Evolutionary conservation across 2,329 filamentous ascomycete genomes (phyloP), one percentile per base, ranked within the genome.

Genomic region (Mycosphaerella arachidis): DNA sequence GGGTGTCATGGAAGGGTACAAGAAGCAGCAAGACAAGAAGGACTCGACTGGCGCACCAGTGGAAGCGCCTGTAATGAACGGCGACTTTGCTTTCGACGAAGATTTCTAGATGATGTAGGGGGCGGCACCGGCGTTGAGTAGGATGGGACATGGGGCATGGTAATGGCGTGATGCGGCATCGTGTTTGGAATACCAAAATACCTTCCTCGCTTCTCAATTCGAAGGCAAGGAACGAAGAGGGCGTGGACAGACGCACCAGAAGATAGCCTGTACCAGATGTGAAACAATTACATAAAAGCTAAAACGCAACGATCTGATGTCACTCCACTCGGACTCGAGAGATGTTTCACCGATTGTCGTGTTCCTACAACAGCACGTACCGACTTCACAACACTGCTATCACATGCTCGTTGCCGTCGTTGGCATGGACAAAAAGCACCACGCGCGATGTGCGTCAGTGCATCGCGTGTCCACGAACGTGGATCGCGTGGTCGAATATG

Each of bases 1-100:
- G 40, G 94, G 94, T 82, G 93, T 99, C 77, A 96, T 99, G 91
- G 88, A 88, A 72, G 92, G 90, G 80, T 90, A 88, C 70, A 88
- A 89, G 64, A 71, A 71, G 68, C 67, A 69, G 52, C 59, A 70
- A 78, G 73, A 76, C 12, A 71, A 72, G 64, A 68, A 66, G 54
- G 70, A 73, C 57, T 64, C 52, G 6, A 56, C 75, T 6, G 69
- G 73, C 20, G 67, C 75, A 20, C 35, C 51, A 30, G 61, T 60
- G 51, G 77, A 79, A 57, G 74, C 79, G 75, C 80, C 64, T 79
- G 83, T 72, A 53, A 71, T 76, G 67, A 78, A 76, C 60, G 90
- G 91, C 65, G 91, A 93, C 80, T 95, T 99, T 80, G 83, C 79
- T 76, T 97, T 99, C 71, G 92, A 97, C 69, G 93, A 97, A 68